Base-by-base conservation (phyloP, 805 yeast genomes). In the Saccharomyces paradoxus region DNA sequence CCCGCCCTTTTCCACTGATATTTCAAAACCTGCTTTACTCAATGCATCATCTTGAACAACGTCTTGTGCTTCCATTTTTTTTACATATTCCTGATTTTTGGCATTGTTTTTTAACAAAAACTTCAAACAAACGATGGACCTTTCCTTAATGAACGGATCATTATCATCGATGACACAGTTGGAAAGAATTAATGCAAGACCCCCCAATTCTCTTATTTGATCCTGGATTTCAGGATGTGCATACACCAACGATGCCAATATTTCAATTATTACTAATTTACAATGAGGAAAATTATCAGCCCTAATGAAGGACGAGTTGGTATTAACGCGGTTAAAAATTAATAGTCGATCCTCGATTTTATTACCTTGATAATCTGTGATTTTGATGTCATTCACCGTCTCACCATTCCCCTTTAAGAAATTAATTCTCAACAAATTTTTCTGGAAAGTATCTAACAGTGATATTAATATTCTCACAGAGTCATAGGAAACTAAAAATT, bases 71-170 rank as follows among this genome's bases (percentile, higher is more conserved):
- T 92, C 97, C 55, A 92, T 68, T 41, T 77, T 70, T 0, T 87
- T 83, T 0, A 92, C 90, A 66, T 90, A 82, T 1, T 78, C 74
- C 69, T 92, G 97, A 67, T 92, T 94, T 49, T 73, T 75, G 3
- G 60, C 63, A 62, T 94, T 94, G 9, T 79, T 75, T 26, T 80
- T 79, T 14, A 92, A 70, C 31, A 90, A 69, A 56, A 83, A 84
- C 62, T 84, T 81, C 29, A 94, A 66, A 63, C 97, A 89, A 6
- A 92, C 71, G 32, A 94, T 87, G 1, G 96, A 79, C 56, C 92
- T 74, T 64, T 92, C 99, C 59, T 89, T 86, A 54, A 87, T 84
- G 56, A 78, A 92, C 0, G 97, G 98, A 67, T 94, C 95, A 65
- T 87, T 82, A 48, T 83, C 84, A 67, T 92, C 98, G 51, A 94